phyloP scores from a whole-genome alignment of 2,329 filamentous ascomycete genomes.

The Nigrospora sphaerica region DNA sequence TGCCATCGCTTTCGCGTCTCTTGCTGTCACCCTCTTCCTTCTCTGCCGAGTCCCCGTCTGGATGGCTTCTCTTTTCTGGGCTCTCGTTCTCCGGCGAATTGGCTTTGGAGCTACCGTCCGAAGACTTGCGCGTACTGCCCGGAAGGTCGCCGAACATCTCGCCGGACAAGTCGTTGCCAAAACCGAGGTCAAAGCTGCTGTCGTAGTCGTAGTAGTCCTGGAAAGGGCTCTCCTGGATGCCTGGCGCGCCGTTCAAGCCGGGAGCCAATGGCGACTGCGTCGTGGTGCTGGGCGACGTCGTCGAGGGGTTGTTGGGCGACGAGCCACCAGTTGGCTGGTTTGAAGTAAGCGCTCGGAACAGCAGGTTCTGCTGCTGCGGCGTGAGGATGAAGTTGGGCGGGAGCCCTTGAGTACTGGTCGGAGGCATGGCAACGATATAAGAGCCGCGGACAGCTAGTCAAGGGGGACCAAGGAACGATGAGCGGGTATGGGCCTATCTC shows the following conservation, averaged over 20 bases:
- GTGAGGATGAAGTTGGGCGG: conserved; percentile 60
- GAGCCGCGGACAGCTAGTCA: background rate
- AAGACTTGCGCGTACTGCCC: conserved; percentile 29
- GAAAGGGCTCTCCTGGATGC: conserved; percentile 70
- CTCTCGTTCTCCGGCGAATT: conserved; percentile 56
- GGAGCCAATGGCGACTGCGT: conserved; percentile 39
- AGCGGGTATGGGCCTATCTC: too few relatives aligned
- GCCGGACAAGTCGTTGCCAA: conserved; percentile 43
- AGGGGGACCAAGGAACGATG: background rate
- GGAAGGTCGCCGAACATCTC: conserved; percentile 74
- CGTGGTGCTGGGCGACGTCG: conserved; percentile 41
- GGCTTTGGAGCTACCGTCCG: conserved; percentile 35
- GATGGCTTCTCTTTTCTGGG: conserved; percentile 66
- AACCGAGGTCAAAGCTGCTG: conserved; percentile 69
- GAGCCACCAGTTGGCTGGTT: conserved; percentile 42
- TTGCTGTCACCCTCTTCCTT: conserved; percentile 45
- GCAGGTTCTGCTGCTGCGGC: conserved; percentile 67
- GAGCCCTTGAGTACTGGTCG: conserved; percentile 35
- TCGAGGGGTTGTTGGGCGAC: conserved; percentile 27
- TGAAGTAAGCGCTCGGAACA: conserved; percentile 70
- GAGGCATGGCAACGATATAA: conserved; percentile 35
- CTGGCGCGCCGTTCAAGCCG: conserved; percentile 34
- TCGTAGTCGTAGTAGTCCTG: conserved; percentile 80
- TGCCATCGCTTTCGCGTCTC: conserved; percentile 76
- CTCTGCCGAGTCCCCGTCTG: conserved; percentile 64